These are phyloP conservation scores for Ogataea trehalophila DNA, from an alignment of 805 yeast genomes.

Conservation along the genomic window DNA sequence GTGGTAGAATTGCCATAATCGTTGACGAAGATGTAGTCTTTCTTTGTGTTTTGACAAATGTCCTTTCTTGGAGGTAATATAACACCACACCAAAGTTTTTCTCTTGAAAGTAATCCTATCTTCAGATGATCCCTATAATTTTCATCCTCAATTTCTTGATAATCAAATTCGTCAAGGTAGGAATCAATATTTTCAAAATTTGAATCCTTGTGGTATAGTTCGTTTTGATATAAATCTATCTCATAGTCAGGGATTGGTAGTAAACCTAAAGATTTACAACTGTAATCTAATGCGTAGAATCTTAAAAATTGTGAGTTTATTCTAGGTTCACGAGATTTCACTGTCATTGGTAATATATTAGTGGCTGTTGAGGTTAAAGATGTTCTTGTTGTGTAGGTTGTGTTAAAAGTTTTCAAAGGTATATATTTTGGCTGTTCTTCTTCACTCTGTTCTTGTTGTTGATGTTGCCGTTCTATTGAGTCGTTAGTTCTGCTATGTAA, in stretches of 20 bases:
- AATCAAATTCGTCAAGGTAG: slow-evolving; percentile 23
- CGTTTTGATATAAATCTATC: slow-evolving; percentile 28
- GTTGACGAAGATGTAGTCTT: slow-evolving; percentile 5
- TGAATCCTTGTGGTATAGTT: slow-evolving; percentile 20
- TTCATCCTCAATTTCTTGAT: slow-evolving; percentile 7
- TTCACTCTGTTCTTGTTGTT: neutral
- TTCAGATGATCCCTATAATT: slow-evolving; percentile 19
- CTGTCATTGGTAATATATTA: neutral
- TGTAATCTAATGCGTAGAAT: slow-evolving; percentile 45
- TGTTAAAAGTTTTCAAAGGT: neutral
- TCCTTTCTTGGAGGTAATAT: slow-evolving; percentile 50
- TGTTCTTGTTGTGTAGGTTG: slow-evolving; percentile 1
- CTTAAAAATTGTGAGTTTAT: slow-evolving; percentile 45
- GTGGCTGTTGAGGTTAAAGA: neutral
- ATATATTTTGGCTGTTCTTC: neutral
- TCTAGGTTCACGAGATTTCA: slow-evolving; percentile 39
- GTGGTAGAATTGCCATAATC: slow-evolving; percentile 3
- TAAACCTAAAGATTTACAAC: slow-evolving; percentile 32
- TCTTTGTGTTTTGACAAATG: slow-evolving; percentile 2
- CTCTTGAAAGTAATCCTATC: slow-evolving; percentile 40
- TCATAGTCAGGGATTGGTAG: slow-evolving; percentile 31
- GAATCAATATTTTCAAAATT: slow-evolving; percentile 14
- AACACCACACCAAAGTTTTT: slow-evolving; percentile 50
- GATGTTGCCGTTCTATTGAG: neutral
- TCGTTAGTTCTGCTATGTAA: neutral